Conservation (phyloP, 495 filamentous ascomycete species). For the Pseudoneurospora amorphoporcata region DNA sequence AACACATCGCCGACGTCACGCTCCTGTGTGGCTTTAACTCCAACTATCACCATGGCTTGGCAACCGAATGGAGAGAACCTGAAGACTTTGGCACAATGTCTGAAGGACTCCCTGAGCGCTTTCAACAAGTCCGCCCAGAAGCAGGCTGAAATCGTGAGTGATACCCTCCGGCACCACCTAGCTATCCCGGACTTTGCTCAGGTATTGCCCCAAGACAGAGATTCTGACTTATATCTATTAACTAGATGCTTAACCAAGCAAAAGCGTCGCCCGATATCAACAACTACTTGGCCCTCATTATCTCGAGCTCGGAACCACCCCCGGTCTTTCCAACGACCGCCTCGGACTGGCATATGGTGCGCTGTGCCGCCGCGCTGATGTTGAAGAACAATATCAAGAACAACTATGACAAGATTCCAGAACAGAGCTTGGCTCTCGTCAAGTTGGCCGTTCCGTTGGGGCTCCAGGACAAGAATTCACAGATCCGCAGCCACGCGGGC, state of each 20-base stretch:
- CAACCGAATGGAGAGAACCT: constrained; percentile 81
- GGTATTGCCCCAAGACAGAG: background rate
- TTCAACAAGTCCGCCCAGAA: constrained; percentile 69
- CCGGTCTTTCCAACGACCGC: constrained; percentile 43
- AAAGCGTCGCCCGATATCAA: constrained; percentile 87
- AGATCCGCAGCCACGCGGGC: constrained; percentile 81
- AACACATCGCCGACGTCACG: background rate
- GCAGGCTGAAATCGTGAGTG: constrained; percentile 59
- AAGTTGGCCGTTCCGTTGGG: constrained; percentile 66
- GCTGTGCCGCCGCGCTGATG: constrained; percentile 82
- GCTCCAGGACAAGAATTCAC: constrained; percentile 68
- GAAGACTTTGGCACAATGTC: constrained; percentile 76
- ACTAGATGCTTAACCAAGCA: constrained; percentile 87
- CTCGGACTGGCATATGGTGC: constrained; percentile 59
- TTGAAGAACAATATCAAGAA: constrained; percentile 84
- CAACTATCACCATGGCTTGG: constrained; percentile 62
- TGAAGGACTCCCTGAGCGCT: constrained; percentile 84
- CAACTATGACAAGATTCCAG: constrained; percentile 59
- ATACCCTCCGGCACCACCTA: background rate
- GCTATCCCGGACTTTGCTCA: background rate
- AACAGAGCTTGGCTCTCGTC: constrained; percentile 59
- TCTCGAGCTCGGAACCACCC: constrained; percentile 58
- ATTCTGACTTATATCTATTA: constrained; percentile 15
- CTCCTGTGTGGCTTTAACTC: background rate
- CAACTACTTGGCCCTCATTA: constrained; percentile 90